Conservation (phyloP, 2,329 filamentous ascomycete species). For the Alternaria brassicicola region DNA sequence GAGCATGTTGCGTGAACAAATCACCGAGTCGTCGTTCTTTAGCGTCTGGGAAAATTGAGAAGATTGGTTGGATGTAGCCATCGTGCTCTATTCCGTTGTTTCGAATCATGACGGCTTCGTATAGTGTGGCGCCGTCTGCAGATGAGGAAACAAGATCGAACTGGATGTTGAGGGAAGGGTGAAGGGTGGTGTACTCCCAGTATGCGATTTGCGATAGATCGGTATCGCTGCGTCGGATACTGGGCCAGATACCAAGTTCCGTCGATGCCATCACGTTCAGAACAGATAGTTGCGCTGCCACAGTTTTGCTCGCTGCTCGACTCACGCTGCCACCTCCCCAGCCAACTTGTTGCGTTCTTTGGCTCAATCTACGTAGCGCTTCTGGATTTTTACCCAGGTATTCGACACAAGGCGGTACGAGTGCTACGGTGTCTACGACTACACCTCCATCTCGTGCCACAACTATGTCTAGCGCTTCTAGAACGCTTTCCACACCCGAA, state of each 20-base stretch:
- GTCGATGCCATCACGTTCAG: slow-evolving; percentile 13
- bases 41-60: slow-evolving; percentile 21
- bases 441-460: background rate
- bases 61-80: slow-evolving; percentile 24
- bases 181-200: slow-evolving; percentile 16
- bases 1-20: slow-evolving; percentile 21
- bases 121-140: slow-evolving; percentile 3
- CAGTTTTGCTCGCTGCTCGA: slow-evolving; percentile 1
- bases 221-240: background rate
- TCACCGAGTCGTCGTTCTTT: slow-evolving; percentile 25
- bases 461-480: background rate
- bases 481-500: background rate
- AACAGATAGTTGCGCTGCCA: slow-evolving; percentile 6
- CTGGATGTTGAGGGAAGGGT: slow-evolving; percentile 18
- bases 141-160: slow-evolving; percentile 8
- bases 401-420: slow-evolving; percentile 5
- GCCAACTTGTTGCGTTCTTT: background rate
- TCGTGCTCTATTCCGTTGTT: slow-evolving; percentile 10
- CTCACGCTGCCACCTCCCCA: slow-evolving; percentile 20
- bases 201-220: background rate
- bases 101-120: slow-evolving; percentile 21
- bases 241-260: slow-evolving; percentile 17
- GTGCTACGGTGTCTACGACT: background rate
- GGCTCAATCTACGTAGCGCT: slow-evolving; percentile 2
- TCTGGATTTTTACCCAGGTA: slow-evolving; percentile 7